Conservation (phyloP, 2,329 filamentous ascomycete genomes). For the Cordyceps cicadae region DNA sequence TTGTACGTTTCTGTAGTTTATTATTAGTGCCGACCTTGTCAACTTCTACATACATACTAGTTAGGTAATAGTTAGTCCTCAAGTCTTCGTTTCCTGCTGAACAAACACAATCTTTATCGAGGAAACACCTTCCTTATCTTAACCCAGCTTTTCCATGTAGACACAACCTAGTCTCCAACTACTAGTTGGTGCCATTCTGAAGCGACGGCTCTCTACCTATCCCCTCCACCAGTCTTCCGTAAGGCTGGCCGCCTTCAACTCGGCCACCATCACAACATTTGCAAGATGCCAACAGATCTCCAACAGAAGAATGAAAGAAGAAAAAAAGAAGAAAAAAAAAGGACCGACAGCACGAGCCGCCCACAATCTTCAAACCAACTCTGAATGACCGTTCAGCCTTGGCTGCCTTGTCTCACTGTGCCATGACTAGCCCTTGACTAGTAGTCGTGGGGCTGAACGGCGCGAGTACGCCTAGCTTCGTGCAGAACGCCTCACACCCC, state of each 20-base stretch:
- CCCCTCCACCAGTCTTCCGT: not conserved
- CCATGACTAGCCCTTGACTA: not conserved
- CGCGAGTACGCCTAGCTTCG: conserved; percentile 1
- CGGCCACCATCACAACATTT: not conserved
- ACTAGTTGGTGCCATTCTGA: not conserved
- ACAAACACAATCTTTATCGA: not conserved
- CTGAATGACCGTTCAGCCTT: not conserved
- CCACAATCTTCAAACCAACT: not conserved
- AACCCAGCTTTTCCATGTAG: not conserved
- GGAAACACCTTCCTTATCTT: not conserved
- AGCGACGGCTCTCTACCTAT: no score
- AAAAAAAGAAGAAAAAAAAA: not conserved
- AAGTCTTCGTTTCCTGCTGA: not conserved
- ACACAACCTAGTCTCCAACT: not conserved
- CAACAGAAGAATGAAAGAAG: no score
- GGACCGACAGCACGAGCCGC: not conserved
- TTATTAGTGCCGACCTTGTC: no score
- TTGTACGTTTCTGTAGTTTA: no score
- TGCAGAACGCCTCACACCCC: not conserved
- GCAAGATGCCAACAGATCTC: not conserved
- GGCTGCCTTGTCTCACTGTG: not conserved
- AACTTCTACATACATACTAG: no score
- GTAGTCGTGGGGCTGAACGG: not conserved
- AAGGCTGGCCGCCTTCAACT: not conserved
- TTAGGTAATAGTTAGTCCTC: no score